Evolutionary conservation across 2,329 filamentous ascomycete species (phyloP), one percentile per base, ranked within the genome.

Genomic region (Xylaria sp.): DNA sequence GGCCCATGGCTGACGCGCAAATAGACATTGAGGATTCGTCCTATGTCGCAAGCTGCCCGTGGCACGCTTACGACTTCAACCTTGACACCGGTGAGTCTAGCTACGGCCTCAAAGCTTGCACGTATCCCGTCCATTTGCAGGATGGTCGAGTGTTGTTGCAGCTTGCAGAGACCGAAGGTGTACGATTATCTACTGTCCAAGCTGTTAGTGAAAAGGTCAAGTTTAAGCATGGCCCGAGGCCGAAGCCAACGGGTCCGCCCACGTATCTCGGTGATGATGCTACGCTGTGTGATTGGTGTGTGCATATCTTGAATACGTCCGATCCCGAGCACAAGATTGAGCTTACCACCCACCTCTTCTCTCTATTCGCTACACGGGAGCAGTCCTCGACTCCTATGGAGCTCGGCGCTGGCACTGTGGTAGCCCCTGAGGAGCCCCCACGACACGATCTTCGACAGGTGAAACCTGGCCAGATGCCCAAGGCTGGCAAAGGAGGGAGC

Each of bases 11-110:
- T 5, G 78, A 81, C 17, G 78, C 79, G 0, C 74, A 77, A 7
- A 75, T 82, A 23, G 79, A 82, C 57, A 82, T 82, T 56, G 79
- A 82, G 61, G 79, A 82, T 61, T 81, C 79, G 0, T 78, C 78
- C 1, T 82, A 82, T 63, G 70, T 82, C 23, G 79, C 76, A 17
- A 80, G 79, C 1, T 82, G 79, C 62, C 79, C 79, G 14, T 82
- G 79, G 79, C 79, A 82, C 69, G 79, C 79, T 2, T 82, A 82
- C 66, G 79, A 82, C 67, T 82, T 82, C 64, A 81, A 81, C 58
- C 78, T 81, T 60, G 78, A 81, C 69, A 81, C 79, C 0, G 79
- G 79, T 57, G 78, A 81, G 70, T 82, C 79, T 6, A 82, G 79
- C 63, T 78, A 80, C 17, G 79, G 79, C 11, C 74, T 81, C 62